A percentile compares a stretch with the other conserved stretches of the same genome.
Conservation (phyloP, 2,329 filamentous ascomycete species). For the Exophiala mesophila region DNA sequence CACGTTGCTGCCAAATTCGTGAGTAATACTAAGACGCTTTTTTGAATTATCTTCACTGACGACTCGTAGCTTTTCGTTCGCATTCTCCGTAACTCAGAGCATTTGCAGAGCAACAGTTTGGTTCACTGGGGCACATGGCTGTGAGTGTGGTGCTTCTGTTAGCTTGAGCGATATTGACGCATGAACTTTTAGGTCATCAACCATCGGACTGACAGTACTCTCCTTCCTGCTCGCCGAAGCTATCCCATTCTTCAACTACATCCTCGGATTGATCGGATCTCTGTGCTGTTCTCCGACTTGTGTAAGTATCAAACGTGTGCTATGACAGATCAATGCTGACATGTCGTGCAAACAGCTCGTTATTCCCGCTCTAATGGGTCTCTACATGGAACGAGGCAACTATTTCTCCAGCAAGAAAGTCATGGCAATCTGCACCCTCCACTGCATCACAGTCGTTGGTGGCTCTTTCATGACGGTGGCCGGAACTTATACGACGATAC, state of each 20-base stretch:
- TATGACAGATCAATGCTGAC: too few species aligned
- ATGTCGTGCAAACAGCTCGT: slow-evolving; percentile 3
- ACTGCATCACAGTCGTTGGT: slow-evolving; percentile 2
- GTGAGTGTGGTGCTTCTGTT: not conserved
- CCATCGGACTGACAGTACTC: slow-evolving; percentile 38
- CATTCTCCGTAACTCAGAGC: slow-evolving; percentile 46
- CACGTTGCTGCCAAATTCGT: slow-evolving; percentile 45
- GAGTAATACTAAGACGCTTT: not conserved
- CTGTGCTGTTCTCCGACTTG: slow-evolving; percentile 50
- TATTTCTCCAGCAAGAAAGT: slow-evolving; percentile 2
- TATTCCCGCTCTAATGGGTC: slow-evolving; percentile 13
- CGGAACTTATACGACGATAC: slow-evolving; percentile 14
- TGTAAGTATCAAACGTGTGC: slow-evolving; percentile 45
- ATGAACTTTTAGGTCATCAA: slow-evolving; percentile 21
- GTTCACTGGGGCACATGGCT: slow-evolving; percentile 52
- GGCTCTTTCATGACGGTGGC: slow-evolving; percentile 12
- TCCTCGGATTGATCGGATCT: slow-evolving; percentile 46
- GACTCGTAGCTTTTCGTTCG: slow-evolving; percentile 49
- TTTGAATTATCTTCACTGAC: not conserved
- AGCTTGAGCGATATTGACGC: not conserved
- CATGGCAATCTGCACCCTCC: slow-evolving; percentile 3
- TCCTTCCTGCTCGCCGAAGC: slow-evolving; percentile 49
- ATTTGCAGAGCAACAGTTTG: slow-evolving; percentile 48
- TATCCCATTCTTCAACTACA: slow-evolving; percentile 52
- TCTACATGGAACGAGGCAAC: slow-evolving; percentile 14